Evolutionary conservation across 352 stramenopile species (phyloP), one percentile per base, ranked within the genome.

Genomic region (Phytophthora citrophthora): DNA sequence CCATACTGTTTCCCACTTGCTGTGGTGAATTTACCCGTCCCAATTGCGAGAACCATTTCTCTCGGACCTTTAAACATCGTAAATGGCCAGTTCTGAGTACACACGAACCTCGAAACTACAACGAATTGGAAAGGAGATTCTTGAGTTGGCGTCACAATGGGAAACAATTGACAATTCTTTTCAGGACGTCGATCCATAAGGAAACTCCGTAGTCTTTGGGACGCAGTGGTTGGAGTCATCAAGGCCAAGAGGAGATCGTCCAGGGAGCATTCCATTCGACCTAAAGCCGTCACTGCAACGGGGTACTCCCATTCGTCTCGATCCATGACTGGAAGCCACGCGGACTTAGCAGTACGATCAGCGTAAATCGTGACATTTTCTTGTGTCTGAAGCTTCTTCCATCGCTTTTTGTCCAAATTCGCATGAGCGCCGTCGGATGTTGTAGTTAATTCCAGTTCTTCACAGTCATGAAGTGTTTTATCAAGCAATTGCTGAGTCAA

Each of bases 381-480:
- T 24, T 70, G 43, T 2, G 66, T 64, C 66, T 70, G 60, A 10
- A 74, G 41, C 24, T 64, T 74, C 50, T 74, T 74, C 66, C 66
- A 74, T 1, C 61, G 66, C 13, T 44, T 65, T 24, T 45, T 59
- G 50, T 74, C 61, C 9, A 74, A 32, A 11, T 60, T 46, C 7
- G 54, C 49, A 27, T 63, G 54, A 12, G 23, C 48, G 9, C 27
- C 53, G 1, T 58, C 48, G 31, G 26, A 45, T 38, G 45, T 59
- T 2, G 56, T 32, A 9, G 27, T 32, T 32, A 34, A 49, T 13
- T 51, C 49, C 16, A 74, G 48, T 52, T 67, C 54, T 5, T 67
- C 43, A 4, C 61, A 65, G 10, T 70, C 60, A n/a, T 58, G 38
- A 0, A 74, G 32, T n/a, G 66, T 59, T 50, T 54, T 39, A 9